A percentile compares a stretch with the other conserved stretches of the same genome.
phyloP scores from a whole-genome alignment of 345 rosid species.

The Carallia brachiata region DNA sequence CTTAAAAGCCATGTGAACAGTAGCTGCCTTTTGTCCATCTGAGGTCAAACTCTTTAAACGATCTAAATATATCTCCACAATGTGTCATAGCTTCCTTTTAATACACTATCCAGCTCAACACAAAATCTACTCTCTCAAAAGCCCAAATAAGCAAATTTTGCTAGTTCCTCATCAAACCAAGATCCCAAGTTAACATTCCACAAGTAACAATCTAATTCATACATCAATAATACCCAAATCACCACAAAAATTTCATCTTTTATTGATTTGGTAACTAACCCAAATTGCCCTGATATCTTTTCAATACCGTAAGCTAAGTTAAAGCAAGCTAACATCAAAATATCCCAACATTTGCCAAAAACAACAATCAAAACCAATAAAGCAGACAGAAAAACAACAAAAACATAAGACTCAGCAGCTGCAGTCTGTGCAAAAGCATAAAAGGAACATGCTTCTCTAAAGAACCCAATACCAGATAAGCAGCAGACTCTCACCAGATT shows the following conservation, averaged over 20 bases:
- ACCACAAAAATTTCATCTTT: neutral
- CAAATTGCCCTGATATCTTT: slow-evolving; percentile 19
- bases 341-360: slow-evolving; percentile 16
- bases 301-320: slow-evolving; percentile 3
- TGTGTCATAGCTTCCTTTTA: neutral
- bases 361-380: slow-evolving; percentile 3
- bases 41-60: slow-evolving; percentile 13
- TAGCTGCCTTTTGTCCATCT: neutral
- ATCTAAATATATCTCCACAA: neutral
- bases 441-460: neutral
- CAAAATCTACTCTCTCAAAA: neutral
- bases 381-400: slow-evolving; percentile 3
- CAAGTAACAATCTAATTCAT: neutral
- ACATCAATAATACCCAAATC: neutral
- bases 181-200: neutral
- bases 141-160: neutral
- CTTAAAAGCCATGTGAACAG: no score
- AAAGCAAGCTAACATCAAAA: slow-evolving; percentile 11
- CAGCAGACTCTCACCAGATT: slow-evolving; percentile 27
- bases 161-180: neutral
- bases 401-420: neutral
- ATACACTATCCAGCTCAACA: neutral
- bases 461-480: slow-evolving; percentile 7
- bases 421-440: neutral
- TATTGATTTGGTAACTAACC: slow-evolving; percentile 13